Conservation (phyloP, 2,329 filamentous ascomycete species). For the Scorias spongiosa region DNA sequence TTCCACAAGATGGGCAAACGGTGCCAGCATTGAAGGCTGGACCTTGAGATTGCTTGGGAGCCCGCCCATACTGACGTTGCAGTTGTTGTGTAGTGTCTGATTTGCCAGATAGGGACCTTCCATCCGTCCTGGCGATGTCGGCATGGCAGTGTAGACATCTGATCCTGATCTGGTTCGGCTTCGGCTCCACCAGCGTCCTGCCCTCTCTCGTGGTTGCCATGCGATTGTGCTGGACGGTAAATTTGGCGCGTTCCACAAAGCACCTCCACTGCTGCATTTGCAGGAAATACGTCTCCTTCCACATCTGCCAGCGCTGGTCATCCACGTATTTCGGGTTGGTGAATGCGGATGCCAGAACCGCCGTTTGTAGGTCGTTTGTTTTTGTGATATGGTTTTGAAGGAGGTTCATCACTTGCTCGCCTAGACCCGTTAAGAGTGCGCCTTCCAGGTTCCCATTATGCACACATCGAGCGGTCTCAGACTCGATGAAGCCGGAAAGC, state of each 20-base stretch:
- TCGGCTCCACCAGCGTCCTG: constrained; percentile 45
- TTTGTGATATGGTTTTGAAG: constrained; percentile 61
- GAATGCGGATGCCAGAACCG: constrained; percentile 58
- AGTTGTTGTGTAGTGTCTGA: not conserved
- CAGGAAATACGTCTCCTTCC: constrained; percentile 61
- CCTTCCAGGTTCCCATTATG: constrained; percentile 59
- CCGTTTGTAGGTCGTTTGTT: constrained; percentile 65
- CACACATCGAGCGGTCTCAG: constrained; percentile 44
- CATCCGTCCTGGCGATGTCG: constrained; percentile 35
- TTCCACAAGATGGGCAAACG: constrained; percentile 45
- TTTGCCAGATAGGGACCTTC: constrained; percentile 6
- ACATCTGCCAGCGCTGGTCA: constrained; percentile 59
- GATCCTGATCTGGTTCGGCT: constrained; percentile 55
- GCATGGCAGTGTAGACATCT: constrained; percentile 60
- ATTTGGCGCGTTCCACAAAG: constrained; percentile 61
- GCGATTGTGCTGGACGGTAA: constrained; percentile 61
- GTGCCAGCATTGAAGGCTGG: constrained; percentile 27
- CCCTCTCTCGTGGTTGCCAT: constrained; percentile 49
- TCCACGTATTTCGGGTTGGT: constrained; percentile 62
- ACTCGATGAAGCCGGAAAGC: constrained; percentile 28
- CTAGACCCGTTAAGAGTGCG: constrained; percentile 63
- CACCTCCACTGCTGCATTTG: constrained; percentile 54
- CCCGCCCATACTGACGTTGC: constrained; percentile 10
- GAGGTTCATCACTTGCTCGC: constrained; percentile 56
- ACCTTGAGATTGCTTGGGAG: constrained; percentile 6